phyloP scores from a whole-genome alignment of 2,329 filamentous ascomycete genomes.

The Xylaria sp. region DNA sequence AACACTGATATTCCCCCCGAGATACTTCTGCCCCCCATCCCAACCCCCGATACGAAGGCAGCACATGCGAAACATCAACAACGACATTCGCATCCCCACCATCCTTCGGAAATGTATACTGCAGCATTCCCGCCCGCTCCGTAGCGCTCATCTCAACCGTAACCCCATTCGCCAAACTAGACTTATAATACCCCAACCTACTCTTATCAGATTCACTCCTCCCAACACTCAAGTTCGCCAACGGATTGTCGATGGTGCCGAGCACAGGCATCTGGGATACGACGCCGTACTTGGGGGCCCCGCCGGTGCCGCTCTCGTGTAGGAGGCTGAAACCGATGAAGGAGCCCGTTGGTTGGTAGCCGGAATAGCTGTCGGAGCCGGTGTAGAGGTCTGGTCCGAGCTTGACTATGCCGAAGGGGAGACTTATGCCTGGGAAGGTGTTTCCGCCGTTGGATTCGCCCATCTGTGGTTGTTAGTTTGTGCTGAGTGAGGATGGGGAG shows the following conservation, averaged over 20 bases:
- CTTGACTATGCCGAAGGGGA: constrained; percentile 46
- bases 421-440: constrained; percentile 45
- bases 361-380: constrained; percentile 48
- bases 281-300: constrained; percentile 65
- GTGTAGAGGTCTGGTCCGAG: constrained; percentile 46
- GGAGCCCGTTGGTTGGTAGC: constrained; percentile 45
- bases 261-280: constrained; percentile 54
- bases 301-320: constrained; percentile 63
- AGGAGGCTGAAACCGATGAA: constrained; percentile 59
- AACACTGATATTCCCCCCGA: constrained; percentile 53
- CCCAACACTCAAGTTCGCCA: constrained; percentile 50
- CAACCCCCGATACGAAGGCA: constrained; percentile 56
- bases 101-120: constrained; percentile 51
- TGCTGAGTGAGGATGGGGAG: too few species aligned
- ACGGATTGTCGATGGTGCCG: constrained; percentile 47
- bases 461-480: constrained; percentile 32
- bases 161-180: constrained; percentile 50
- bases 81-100: constrained; percentile 43
- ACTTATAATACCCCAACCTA: constrained; percentile 57
- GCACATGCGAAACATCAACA: constrained; percentile 61
- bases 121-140: constrained; percentile 52
- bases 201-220: constrained; percentile 47
- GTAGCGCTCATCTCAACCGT: constrained; percentile 53
- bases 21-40: constrained; percentile 58
- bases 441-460: constrained; percentile 44